Evolutionary conservation across 441 rosid genomes (phyloP).

Genomic region (Adansonia madagascariensis): DNA sequence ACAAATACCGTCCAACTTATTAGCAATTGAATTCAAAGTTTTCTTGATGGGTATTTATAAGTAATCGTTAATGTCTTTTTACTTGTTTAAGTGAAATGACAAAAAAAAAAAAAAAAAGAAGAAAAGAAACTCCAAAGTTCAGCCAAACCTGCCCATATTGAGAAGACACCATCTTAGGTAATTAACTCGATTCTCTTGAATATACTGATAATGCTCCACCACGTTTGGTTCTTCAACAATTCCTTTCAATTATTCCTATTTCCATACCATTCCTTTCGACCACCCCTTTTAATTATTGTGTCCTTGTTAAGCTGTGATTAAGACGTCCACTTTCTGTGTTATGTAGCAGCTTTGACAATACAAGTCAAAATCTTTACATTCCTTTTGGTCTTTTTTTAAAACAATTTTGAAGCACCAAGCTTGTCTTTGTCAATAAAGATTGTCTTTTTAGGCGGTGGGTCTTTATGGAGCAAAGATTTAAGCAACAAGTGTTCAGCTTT

Average conservation of each 20-base stretch:
- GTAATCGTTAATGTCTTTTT: no score
- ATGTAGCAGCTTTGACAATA: neutral
- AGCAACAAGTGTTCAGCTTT: neutral
- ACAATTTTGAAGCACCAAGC: neutral
- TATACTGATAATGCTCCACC: conserved; percentile 15
- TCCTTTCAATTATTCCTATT: neutral
- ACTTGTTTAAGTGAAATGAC: no score
- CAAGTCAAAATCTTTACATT: conserved; percentile 20
- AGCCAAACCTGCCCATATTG: neutral
- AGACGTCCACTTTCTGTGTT: conserved; percentile 17
- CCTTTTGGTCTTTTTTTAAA: neutral
- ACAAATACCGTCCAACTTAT: neutral
- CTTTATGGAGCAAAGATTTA: neutral
- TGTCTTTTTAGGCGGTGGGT: conserved; percentile 20
- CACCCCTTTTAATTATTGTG: neutral
- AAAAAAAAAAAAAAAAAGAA: no score
- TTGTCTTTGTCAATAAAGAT: conserved; percentile 27
- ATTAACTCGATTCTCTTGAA: neutral
- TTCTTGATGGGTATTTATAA: no score
- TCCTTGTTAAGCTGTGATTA: conserved; percentile 5
- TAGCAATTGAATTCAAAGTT: neutral
- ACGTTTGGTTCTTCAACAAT: conserved; percentile 13
- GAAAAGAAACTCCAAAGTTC: no score
- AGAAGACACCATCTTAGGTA: conserved; percentile 9
- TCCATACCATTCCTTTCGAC: neutral